phyloP scores from a whole-genome alignment of 306 rosid species.

The Vigna nakashimae region DNA sequence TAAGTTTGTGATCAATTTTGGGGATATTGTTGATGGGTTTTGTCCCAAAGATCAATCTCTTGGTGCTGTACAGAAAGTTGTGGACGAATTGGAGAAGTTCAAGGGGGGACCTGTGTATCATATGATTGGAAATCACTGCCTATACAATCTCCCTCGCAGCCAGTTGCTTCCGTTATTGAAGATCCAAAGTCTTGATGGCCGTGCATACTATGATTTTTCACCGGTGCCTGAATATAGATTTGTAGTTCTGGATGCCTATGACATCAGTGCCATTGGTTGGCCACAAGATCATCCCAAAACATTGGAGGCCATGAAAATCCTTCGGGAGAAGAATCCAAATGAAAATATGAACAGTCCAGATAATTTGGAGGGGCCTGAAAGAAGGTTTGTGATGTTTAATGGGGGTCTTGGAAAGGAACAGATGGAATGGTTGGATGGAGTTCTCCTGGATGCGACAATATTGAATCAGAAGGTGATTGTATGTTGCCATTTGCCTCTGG shows the following conservation, averaged over 20 bases:
- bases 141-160: constrained; percentile 89
- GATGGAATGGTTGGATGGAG: constrained; percentile 76
- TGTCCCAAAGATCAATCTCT: constrained; percentile 83
- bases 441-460: constrained; percentile 72
- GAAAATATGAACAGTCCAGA: constrained; percentile 79
- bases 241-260: constrained; percentile 82
- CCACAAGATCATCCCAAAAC: constrained; percentile 75
- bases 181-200: constrained; percentile 57
- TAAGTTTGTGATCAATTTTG: constrained; percentile 73
- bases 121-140: constrained; percentile 94
- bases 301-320: constrained; percentile 67
- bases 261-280: constrained; percentile 92
- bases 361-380: constrained; percentile 68
- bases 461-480: constrained; percentile 79
- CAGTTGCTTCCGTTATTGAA: constrained; percentile 77
- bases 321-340: constrained; percentile 78
- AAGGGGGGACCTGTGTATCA: constrained; percentile 82
- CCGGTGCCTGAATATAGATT: constrained; percentile 79
- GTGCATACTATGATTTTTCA: constrained; percentile 84
- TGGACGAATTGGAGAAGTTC: constrained; percentile 67
- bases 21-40: constrained; percentile 91
- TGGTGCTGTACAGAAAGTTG: constrained; percentile 62
- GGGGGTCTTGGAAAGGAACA: constrained; percentile 92
- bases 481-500: constrained; percentile 82
- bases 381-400: constrained; percentile 91